A percentile compares a stretch with the other conserved stretches of the same genome.
Conservation (phyloP, 257 asterid species). For the Capsicum pubescens region DNA sequence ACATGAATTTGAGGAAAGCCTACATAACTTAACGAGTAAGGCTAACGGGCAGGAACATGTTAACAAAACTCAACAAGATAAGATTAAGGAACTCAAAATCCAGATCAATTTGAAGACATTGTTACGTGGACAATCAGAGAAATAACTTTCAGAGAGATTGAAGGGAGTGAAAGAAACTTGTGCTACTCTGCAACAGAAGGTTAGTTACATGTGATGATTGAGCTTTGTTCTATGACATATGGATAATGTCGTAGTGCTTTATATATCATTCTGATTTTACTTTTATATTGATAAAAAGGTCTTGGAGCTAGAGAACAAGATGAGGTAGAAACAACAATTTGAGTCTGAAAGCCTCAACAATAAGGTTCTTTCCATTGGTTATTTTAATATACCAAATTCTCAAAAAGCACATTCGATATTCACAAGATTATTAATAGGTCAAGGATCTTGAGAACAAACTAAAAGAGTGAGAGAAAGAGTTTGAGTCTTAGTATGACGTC, state of each 20-base stretch:
- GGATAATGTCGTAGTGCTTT: not conserved
- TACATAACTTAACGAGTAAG: slow-evolving; percentile 75
- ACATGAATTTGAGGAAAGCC: slow-evolving; percentile 55
- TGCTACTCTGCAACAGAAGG: slow-evolving; percentile 81
- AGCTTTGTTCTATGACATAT: slow-evolving; percentile 1
- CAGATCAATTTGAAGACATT: slow-evolving; percentile 66
- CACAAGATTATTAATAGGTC: slow-evolving; percentile 48
- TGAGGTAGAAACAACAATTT: slow-evolving; percentile 57
- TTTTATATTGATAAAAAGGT: slow-evolving; percentile 53
- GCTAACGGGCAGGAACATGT: slow-evolving; percentile 77
- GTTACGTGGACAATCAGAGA: slow-evolving; percentile 65
- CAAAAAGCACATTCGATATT: not conserved
- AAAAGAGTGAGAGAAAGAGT: slow-evolving; percentile 60
- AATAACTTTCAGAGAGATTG: slow-evolving; percentile 71
- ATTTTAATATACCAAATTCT: not conserved
- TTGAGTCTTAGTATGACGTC: slow-evolving; percentile 52
- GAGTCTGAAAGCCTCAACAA: slow-evolving; percentile 59
- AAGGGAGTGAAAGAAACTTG: slow-evolving; percentile 78
- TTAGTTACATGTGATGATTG: slow-evolving; percentile 26
- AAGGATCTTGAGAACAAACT: slow-evolving; percentile 76
- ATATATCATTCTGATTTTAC: not conserved
- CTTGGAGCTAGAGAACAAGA: slow-evolving; percentile 72
- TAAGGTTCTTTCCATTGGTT: slow-evolving; percentile 52
- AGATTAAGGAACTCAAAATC: slow-evolving; percentile 76
- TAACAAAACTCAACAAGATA: slow-evolving; percentile 72